A percentile compares a stretch with the other conserved stretches of the same genome.
Conservation (phyloP, 73 alveolate species). For the Durusdinium trenchii region DNA sequence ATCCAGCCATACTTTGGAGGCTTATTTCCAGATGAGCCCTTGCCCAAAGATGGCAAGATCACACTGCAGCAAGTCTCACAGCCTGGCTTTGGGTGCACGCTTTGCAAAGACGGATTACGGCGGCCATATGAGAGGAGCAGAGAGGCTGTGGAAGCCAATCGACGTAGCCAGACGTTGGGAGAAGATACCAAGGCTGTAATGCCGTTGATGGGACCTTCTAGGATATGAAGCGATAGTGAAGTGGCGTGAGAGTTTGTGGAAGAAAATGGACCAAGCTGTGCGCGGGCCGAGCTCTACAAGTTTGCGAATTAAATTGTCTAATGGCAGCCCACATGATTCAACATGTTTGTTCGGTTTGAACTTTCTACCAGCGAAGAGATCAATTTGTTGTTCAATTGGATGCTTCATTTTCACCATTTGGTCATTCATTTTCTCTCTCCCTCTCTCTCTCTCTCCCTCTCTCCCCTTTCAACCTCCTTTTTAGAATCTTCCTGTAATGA, state of each 20-base stretch:
- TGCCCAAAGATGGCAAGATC: conserved; percentile 90
- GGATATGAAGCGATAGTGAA: neutral
- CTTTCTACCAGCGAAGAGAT: too few relatives aligned
- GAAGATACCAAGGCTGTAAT: neutral
- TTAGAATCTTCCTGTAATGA: too few relatives aligned
- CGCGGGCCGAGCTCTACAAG: too few relatives aligned
- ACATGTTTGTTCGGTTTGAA: too few relatives aligned
- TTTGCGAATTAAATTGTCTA: too few relatives aligned
- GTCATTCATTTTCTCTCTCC: too few relatives aligned
- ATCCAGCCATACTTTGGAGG: conserved; percentile 74
- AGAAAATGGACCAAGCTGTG: neutral
- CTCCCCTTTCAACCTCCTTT: too few relatives aligned
- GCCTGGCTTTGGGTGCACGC: conserved; percentile 95
- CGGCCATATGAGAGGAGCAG: conserved; percentile 65
- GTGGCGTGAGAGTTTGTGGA: neutral
- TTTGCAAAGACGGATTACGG: conserved; percentile 18
- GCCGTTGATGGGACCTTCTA: conserved; percentile 37
- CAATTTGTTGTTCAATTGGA: too few relatives aligned
- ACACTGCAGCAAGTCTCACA: conserved; percentile 47
- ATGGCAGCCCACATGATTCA: too few relatives aligned
- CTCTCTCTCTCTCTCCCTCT: too few relatives aligned
- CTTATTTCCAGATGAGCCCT: conserved; percentile 48
- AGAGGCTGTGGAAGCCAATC: neutral
- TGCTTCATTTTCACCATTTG: too few relatives aligned
- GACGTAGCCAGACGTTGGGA: conserved; percentile 17